Conservation (phyloP, 2,329 filamentous ascomycete genomes). For the Phoma sp. region DNA sequence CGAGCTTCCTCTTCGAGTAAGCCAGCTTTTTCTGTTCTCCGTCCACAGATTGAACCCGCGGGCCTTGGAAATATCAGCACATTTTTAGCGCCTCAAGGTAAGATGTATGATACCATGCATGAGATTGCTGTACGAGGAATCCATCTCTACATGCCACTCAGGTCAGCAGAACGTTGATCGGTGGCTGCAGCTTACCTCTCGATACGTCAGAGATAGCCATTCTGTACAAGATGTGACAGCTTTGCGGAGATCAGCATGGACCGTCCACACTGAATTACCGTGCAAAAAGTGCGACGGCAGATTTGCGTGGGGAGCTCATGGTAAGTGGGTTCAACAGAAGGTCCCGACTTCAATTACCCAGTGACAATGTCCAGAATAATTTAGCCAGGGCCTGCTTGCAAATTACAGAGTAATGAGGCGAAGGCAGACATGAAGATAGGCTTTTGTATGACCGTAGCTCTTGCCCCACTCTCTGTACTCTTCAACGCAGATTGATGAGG, state of each 20-base stretch:
- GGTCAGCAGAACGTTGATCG: no score
- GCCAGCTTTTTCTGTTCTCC: no score
- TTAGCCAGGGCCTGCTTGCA: conserved; percentile 11
- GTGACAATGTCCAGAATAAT: conserved; percentile 10
- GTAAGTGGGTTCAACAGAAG: no score
- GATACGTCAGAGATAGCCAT: background rate
- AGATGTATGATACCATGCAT: no score
- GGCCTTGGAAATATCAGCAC: no score
- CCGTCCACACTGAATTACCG: conserved; percentile 6
- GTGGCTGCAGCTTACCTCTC: conserved; percentile 2
- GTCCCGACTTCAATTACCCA: conserved; percentile 23
- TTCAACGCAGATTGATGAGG: conserved; percentile 4
- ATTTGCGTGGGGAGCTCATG: background rate
- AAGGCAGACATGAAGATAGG: conserved; percentile 3
- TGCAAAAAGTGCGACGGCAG: conserved; percentile 14
- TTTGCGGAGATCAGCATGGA: background rate
- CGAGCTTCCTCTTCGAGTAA: no score
- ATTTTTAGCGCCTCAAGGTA: no score
- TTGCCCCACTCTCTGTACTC: background rate
- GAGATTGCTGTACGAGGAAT: no score
- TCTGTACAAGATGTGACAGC: background rate
- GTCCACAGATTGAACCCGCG: no score
- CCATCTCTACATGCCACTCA: no score
- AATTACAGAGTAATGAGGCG: conserved; percentile 23
- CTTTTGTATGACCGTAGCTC: background rate